Base-by-base conservation (phyloP, 805 yeast species). In the Wickerhamomyces subpelliculosus region DNA sequence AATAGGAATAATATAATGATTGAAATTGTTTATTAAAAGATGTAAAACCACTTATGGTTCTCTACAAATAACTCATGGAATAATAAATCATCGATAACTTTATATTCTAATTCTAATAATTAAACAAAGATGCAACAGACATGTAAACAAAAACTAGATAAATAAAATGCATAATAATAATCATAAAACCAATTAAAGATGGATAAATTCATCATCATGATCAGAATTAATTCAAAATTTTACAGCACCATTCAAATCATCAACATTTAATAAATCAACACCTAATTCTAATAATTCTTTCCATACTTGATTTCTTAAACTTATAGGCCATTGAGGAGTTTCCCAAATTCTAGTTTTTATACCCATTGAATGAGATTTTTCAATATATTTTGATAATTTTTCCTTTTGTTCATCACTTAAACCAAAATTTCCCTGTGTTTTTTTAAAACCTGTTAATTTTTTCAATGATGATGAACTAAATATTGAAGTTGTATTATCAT, bases 291-390 rank as follows among this genome's bases (percentile, higher is more conserved):
- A 52, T 13, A 78, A 59, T 39, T 72, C 74, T 36, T 58, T 48
- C 75, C 82, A 74, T 28, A 78, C 68, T 4, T 52, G 52, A 33
- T 70, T 54, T 41, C 75, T 65, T 22, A 62, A 54, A 12, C 49
- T 42, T 3, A 55, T 53, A 4, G 89, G 88, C 87, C 87, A 81
- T 36, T 65, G 64, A 1, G 85, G 79, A 8, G 77, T 78, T 16
- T 80, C 88, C 89, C 89, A 83, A 23, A 81, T 62, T 39, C 90
- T 62, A 0, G 85, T 73, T 45, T 68, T 65, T 29, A 81, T 49
- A 11, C 75, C 74, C 35, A 60, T 41, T 3, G 56, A 49, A 47
- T 80, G 85, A 2, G 84, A 80, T 13, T 41, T 38, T 4, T 42
- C 39, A 13, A 59, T 43, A 7, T 37, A 35, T 1, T 7, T 36